Conservation (phyloP, 768 basidiomycete species). For the Auricularia sp. region DNA sequence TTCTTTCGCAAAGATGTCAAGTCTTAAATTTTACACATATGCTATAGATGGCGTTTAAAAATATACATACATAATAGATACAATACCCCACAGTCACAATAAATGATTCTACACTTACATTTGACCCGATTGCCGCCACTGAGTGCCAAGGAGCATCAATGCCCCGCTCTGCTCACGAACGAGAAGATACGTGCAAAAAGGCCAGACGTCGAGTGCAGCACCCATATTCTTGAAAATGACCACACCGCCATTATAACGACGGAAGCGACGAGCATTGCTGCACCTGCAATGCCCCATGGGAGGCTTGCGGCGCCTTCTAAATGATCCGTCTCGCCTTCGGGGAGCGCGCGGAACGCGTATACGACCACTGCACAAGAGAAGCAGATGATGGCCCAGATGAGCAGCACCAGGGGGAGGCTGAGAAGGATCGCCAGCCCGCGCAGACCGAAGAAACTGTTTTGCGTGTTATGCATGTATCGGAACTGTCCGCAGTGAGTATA, state of each 20-base stretch:
- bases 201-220: neutral
- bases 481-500: slow-evolving; percentile 23
- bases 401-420: slow-evolving; percentile 42
- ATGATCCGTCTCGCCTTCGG: slow-evolving; percentile 2
- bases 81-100: too few relatives aligned
- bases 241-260: neutral
- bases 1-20: too few relatives aligned
- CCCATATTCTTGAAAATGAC: neutral
- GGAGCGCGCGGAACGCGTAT: slow-evolving; percentile 31
- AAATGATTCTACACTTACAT: too few relatives aligned
- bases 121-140: too few relatives aligned
- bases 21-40: too few relatives aligned
- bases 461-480: slow-evolving; percentile 44
- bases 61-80: too few relatives aligned
- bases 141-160: too few relatives aligned
- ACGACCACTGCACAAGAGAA: slow-evolving; percentile 38
- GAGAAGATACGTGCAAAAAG: neutral
- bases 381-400: slow-evolving; percentile 43
- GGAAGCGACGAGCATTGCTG: neutral
- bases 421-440: slow-evolving; percentile 41
- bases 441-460: slow-evolving; percentile 33
- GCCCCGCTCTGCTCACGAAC: too few relatives aligned
- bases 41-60: too few relatives aligned
- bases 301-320: neutral
- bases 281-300: neutral